Base-by-base conservation (phyloP, 2,329 filamentous ascomycete species). In the Aureobasidium zeae region DNA sequence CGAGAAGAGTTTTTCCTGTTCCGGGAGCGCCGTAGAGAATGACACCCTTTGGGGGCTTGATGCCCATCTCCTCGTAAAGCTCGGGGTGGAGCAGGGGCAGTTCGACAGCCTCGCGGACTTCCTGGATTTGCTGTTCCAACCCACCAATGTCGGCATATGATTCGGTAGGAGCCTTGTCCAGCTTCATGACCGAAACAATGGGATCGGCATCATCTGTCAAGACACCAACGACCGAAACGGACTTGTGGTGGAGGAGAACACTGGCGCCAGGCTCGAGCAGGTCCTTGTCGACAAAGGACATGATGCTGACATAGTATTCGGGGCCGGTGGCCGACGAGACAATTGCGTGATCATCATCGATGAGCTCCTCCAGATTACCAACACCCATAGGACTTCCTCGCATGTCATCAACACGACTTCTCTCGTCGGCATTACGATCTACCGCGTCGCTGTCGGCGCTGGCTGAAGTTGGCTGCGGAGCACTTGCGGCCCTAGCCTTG, bases 271-370 rank as follows among this genome's bases (percentile, higher is more conserved):
- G 91, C 66, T 98, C 91, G 31, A 98, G 75, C 3, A 98, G 77
- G 59, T 98, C 91, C 68, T 98, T 98, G 73, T 98, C 91, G 53
- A 98, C 91, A 58, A 98, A 98, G 44, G 89, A 95, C 91, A 96
- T 96, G 75, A 98, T 98, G 55, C 88, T 95, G 53, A 98, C 91
- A 64, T 96, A 98, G 74, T 94, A 98, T 65, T 98, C 91, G 1
- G 91, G 91, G 0, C 91, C 91, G 5, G 91, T 96, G 1, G 91
- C 93, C 63, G 87, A 94, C 13, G 88, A 95, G 25, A 98, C 91
- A 59, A 98, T 98, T 50, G 91, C 91, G 59, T 98, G 91, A 68
- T 98, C 91, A 63, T 98, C 91, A 59, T 98, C 91, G 60, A 98
- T 98, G 72, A 98, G 83, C 71, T 98, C 91, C 67, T 98, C 91